Conservation (phyloP, 1,139 yeast species). For the Geotrichum armillariae region DNA sequence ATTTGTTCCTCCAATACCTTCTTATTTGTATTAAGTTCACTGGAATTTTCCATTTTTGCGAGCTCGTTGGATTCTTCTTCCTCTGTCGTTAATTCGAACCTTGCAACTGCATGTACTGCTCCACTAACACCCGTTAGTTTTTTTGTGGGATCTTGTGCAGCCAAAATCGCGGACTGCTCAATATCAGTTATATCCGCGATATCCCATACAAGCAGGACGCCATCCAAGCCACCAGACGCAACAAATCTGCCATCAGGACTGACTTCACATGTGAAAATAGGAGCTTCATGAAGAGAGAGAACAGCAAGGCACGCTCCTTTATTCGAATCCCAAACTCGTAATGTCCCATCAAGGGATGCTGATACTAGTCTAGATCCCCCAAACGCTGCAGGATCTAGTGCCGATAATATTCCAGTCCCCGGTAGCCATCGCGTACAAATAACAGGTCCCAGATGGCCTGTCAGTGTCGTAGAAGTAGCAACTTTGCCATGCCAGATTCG, state of each 20-base stretch:
- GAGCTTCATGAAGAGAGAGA: slow-evolving; percentile 47
- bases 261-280: slow-evolving; percentile 54
- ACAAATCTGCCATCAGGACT: slow-evolving; percentile 51
- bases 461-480: slow-evolving; percentile 31
- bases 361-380: slow-evolving; percentile 39
- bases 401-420: slow-evolving; percentile 16
- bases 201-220: slow-evolving; percentile 58
- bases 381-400: slow-evolving; percentile 21
- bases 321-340: slow-evolving; percentile 65
- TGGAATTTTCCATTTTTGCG: slow-evolving; percentile 10
- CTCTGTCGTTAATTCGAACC: slow-evolving; percentile 17
- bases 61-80: slow-evolving; percentile 3
- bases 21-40: slow-evolving; percentile 10
- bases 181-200: slow-evolving; percentile 29
- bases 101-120: slow-evolving; percentile 20
- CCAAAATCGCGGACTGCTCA: slow-evolving; percentile 16
- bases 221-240: slow-evolving; percentile 66
- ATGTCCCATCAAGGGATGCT: slow-evolving; percentile 68
- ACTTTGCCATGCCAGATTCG: slow-evolving; percentile 61
- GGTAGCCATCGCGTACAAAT: slow-evolving; percentile 35
- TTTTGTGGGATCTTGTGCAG: slow-evolving; percentile 12
- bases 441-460: slow-evolving; percentile 37
- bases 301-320: slow-evolving; percentile 45
- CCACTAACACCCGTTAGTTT: slow-evolving; percentile 9
- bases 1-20: slow-evolving; percentile 21